Conservation (phyloP, 306 rosid genomes). For the Rubus parviflorus region DNA sequence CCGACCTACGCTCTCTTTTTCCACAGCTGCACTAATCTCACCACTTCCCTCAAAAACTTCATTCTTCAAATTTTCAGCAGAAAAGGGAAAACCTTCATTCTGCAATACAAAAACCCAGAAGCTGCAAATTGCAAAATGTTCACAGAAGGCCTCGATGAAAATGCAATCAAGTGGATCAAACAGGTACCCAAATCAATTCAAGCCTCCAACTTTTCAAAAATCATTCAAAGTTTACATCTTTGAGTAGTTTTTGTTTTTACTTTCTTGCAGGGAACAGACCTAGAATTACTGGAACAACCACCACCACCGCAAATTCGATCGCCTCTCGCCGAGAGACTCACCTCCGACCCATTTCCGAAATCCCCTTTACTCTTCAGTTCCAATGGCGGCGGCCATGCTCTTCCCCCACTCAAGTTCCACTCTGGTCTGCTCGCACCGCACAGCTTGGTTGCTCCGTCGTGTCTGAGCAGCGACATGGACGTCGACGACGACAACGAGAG, state of each 20-base stretch:
- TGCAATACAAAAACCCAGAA: too few relatives aligned
- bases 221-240: not conserved
- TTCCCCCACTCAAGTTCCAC: conserved; percentile 80
- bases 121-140: conserved; percentile 44
- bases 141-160: conserved; percentile 91
- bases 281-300: conserved; percentile 27
- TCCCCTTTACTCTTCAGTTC: conserved; percentile 47
- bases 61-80: too few relatives aligned
- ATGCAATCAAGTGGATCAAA: conserved; percentile 84
- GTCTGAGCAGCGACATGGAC: conserved; percentile 20
- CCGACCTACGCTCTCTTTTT: conserved; percentile 1
- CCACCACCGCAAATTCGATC: conserved; percentile 36
- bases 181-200: conserved; percentile 41
- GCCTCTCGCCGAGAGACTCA: conserved; percentile 54
- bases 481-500: conserved; percentile 48
- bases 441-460: conserved; percentile 34
- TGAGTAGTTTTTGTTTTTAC: not conserved
- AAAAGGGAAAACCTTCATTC: too few relatives aligned
- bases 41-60: too few relatives aligned
- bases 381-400: conserved; percentile 41
- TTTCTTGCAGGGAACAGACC: conserved; percentile 49
- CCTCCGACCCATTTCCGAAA: conserved; percentile 41
- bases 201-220: not conserved
- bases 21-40: too few relatives aligned
- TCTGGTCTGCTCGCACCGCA: conserved; percentile 54